Evolutionary conservation across 2,329 filamentous ascomycete genomes (phyloP).

Genomic region (Coniochaeta sp.): DNA sequence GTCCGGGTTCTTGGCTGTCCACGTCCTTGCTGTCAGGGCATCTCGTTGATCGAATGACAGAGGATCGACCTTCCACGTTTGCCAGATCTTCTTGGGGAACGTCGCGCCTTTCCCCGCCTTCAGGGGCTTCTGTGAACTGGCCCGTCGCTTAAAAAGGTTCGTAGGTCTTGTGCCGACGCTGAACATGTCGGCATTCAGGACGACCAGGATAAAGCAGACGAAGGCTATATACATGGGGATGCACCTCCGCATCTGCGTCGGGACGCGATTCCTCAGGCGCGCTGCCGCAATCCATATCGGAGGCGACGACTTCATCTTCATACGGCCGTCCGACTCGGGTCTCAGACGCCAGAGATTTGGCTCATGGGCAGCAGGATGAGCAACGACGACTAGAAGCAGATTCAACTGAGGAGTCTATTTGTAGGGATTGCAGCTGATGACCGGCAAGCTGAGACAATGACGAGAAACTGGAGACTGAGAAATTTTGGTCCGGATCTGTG

Average conservation of each 20-base stretch:
- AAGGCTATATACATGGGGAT: slow-evolving; percentile 34
- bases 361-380: background rate
- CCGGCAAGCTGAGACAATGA: background rate
- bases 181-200: slow-evolving; percentile 33
- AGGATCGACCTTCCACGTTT: slow-evolving; percentile 64
- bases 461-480: background rate
- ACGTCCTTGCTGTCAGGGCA: slow-evolving; percentile 52
- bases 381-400: background rate
- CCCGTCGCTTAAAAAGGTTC: background rate
- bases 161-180: slow-evolving; percentile 1
- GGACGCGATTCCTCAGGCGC: slow-evolving; percentile 16
- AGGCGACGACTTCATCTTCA: slow-evolving; percentile 14
- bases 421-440: background rate
- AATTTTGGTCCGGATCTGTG: background rate
- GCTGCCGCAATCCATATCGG: background rate
- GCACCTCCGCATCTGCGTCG: slow-evolving; percentile 28
- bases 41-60: slow-evolving; percentile 58
- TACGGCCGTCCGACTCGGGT: background rate
- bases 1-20: slow-evolving; percentile 56
- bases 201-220: slow-evolving; percentile 31
- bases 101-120: background rate
- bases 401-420: background rate
- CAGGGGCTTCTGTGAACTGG: background rate
- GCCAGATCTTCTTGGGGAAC: slow-evolving; percentile 64
- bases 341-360: background rate